phyloP scores from a whole-genome alignment of 768 basidiomycete species.

The Mycena maculata region DNA sequence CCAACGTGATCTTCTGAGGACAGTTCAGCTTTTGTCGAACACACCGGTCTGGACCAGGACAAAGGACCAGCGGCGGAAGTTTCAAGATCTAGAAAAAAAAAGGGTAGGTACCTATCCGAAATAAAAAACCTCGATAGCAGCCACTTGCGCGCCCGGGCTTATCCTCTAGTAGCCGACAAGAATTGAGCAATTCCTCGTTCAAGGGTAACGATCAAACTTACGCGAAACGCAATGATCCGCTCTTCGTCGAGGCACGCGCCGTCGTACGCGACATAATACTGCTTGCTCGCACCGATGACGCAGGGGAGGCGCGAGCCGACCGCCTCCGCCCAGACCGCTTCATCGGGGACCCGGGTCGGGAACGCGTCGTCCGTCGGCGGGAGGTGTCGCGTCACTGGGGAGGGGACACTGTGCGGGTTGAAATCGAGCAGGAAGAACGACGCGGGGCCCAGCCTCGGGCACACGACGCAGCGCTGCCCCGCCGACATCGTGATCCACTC shows the following conservation, averaged over 20 bases:
- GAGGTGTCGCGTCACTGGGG: neutral
- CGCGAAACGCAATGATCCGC: slow-evolving; percentile 27
- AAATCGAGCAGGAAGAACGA: slow-evolving; percentile 29
- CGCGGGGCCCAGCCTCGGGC: neutral
- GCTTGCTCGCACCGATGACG: neutral
- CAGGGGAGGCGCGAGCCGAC: slow-evolving; percentile 23
- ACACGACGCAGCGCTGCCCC: slow-evolving; percentile 38
- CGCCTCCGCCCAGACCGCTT: slow-evolving; percentile 24
- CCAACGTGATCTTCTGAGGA: too few relatives aligned
- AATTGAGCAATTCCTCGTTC: too few relatives aligned
- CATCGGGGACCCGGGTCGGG: neutral
- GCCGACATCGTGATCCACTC: slow-evolving; percentile 40
- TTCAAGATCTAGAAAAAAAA: too few relatives aligned
- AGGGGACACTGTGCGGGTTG: slow-evolving; percentile 8
- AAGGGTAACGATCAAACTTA: slow-evolving; percentile 4
- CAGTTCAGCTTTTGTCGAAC: too few relatives aligned
- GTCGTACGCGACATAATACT: neutral
- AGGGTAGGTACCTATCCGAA: slow-evolving; percentile 19
- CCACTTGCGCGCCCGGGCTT: too few relatives aligned
- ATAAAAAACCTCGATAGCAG: slow-evolving; percentile 25
- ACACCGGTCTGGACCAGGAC: too few relatives aligned
- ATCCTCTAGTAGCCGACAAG: too few relatives aligned
- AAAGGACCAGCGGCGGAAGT: too few relatives aligned
- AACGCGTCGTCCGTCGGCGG: slow-evolving; percentile 14
- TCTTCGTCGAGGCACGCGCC: slow-evolving; percentile 32